A percentile compares a stretch with the other conserved stretches of the same genome.
phyloP scores from a whole-genome alignment of 257 asterid genomes.

The Nicotiana tomentosiformis region DNA sequence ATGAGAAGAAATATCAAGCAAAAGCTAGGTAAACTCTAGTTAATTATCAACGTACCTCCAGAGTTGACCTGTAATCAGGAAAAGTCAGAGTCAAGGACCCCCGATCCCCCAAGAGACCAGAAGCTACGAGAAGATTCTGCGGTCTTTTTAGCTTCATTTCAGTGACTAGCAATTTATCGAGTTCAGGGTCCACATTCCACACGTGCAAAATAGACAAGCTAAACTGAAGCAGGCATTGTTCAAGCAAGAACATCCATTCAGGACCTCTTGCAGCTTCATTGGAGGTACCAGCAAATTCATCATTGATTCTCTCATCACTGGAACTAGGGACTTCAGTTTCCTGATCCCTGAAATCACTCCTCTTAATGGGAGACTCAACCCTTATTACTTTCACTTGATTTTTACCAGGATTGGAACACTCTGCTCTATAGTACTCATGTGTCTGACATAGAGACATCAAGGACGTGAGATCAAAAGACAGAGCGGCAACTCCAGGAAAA shows the following conservation, averaged over 20 bases:
- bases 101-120: constrained; percentile 91
- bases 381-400: constrained; percentile 30
- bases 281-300: constrained; percentile 28
- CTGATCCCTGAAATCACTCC: constrained; percentile 27
- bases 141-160: constrained; percentile 85
- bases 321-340: constrained; percentile 33
- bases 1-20: neutral
- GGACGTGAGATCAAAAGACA: constrained; percentile 76
- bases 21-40: constrained; percentile 12
- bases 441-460: constrained; percentile 69
- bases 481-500: constrained; percentile 75
- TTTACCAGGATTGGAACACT: constrained; percentile 26
- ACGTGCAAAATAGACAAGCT: constrained; percentile 86
- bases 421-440: constrained; percentile 31
- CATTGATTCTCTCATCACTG: constrained; percentile 24
- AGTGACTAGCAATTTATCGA: constrained; percentile 68
- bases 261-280: constrained; percentile 29
- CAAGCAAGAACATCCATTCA: constrained; percentile 50
- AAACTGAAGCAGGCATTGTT: constrained; percentile 68
- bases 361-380: constrained; percentile 34
- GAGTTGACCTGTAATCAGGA: constrained; percentile 67
- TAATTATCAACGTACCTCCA: constrained; percentile 54
- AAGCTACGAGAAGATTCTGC: constrained; percentile 56
- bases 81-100: constrained; percentile 83
- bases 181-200: constrained; percentile 82